phyloP scores from a whole-genome alignment of 305 asterid species.

The Petunia hybrid region DNA sequence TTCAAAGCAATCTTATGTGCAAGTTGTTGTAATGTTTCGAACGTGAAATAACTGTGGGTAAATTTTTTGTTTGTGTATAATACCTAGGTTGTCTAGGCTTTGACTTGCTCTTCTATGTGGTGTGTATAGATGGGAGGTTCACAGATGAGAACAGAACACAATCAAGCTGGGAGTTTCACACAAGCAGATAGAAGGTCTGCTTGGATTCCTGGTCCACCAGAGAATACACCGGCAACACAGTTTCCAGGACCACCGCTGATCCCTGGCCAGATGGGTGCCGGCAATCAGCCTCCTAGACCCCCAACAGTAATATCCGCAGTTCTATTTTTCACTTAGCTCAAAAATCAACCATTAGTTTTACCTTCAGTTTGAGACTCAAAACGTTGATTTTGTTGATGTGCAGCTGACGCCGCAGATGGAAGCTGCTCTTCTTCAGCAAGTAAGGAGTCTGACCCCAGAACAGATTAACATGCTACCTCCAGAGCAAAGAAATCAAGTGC shows the following conservation, averaged over 20 bases:
- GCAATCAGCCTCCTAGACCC: slow-evolving; percentile 72
- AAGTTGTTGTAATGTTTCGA: too few relatives aligned
- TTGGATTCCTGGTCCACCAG: slow-evolving; percentile 69
- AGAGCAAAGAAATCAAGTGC: slow-evolving; percentile 80
- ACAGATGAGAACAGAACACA: slow-evolving; percentile 78
- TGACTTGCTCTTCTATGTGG: slow-evolving; percentile 37
- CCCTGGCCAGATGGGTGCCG: slow-evolving; percentile 65
- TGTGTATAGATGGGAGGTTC: slow-evolving; percentile 67
- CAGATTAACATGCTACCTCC: slow-evolving; percentile 82
- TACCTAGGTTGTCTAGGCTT: not conserved
- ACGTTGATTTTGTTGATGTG: slow-evolving; percentile 34
- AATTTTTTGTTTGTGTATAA: too few relatives aligned
- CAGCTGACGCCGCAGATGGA: slow-evolving; percentile 93
- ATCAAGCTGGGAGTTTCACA: slow-evolving; percentile 71
- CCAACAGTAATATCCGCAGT: slow-evolving; percentile 53
- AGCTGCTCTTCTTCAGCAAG: slow-evolving; percentile 66
- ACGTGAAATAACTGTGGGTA: too few relatives aligned
- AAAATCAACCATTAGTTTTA: not conserved
- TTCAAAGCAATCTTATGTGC: too few relatives aligned
- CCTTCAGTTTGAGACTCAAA: slow-evolving; percentile 21
- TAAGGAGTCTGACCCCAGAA: slow-evolving; percentile 84
- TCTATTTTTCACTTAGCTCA: slow-evolving; percentile 10
- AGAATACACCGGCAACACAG: slow-evolving; percentile 56
- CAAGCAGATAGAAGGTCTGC: slow-evolving; percentile 73
- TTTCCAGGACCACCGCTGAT: slow-evolving; percentile 64